Percentiles rank a stretch among this genome's conserved stretches.
Evolutionary conservation across 192 early-diverging fungal species (phyloP).

Genomic region (Umbelopsis ramanniana): DNA sequence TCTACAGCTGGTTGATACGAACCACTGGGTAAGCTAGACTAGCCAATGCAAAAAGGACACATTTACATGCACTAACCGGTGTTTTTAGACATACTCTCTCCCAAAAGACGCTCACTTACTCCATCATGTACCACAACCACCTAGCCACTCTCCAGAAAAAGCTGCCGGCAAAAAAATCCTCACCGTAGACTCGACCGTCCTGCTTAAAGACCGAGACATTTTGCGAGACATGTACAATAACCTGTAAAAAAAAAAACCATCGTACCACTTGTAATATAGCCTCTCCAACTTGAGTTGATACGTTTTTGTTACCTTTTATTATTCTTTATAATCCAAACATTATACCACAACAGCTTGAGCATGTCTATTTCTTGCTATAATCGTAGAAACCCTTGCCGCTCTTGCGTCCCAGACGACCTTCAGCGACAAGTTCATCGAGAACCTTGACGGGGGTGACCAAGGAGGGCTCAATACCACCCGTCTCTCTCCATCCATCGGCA

Average conservation of each 20-base stretch:
- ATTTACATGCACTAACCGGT: background rate
- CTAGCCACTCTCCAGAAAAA: background rate
- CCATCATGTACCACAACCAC: constrained; percentile 16
- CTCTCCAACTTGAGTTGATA: no score
- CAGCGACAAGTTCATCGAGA: constrained; percentile 73
- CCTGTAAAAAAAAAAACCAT: background rate
- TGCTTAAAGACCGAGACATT: constrained; percentile 17
- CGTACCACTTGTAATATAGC: constrained; percentile 5
- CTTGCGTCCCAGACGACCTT: constrained; percentile 86
- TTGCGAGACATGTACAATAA: constrained; percentile 20
- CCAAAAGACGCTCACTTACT: constrained; percentile 26
- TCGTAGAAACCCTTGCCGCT: constrained; percentile 85
- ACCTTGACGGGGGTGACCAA: constrained; percentile 73
- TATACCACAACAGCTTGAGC: background rate
- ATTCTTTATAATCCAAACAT: background rate
- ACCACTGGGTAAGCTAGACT: constrained; percentile 50
- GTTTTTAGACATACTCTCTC: constrained; percentile 7
- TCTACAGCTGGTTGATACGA: constrained; percentile 46
- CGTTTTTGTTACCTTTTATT: no score
- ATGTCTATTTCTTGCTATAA: constrained; percentile 51
- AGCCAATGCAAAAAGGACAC: no score
- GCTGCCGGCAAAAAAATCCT: background rate
- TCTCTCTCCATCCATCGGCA: constrained; percentile 90
- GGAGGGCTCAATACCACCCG: constrained; percentile 77
- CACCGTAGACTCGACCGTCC: background rate